Evolutionary conservation across 768 basidiomycete species (phyloP).

Genomic region (Suillus clintonianus): DNA sequence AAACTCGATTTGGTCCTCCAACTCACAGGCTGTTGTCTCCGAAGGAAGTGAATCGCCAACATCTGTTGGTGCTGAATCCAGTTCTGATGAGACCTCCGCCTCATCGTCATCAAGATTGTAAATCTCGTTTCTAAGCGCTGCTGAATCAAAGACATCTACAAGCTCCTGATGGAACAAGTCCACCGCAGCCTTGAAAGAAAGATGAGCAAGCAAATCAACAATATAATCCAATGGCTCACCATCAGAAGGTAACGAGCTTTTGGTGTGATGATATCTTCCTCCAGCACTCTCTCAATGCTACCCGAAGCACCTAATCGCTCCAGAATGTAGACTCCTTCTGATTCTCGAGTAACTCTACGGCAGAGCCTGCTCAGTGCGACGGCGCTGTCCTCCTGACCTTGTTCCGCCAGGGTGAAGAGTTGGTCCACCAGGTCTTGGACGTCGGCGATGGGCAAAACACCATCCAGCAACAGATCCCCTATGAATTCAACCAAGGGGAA

Average conservation of each 20-base stretch:
- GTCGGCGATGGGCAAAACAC: constrained; percentile 19
- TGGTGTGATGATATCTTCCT: constrained; percentile 18
- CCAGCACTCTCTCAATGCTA: constrained; percentile 15
- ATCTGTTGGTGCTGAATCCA: background rate
- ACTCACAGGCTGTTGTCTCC: background rate
- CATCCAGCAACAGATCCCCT: constrained; percentile 24
- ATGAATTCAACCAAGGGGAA: constrained; percentile 14
- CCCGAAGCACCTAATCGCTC: constrained; percentile 13
- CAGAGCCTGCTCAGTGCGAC: constrained; percentile 22
- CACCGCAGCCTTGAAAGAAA: constrained; percentile 17
- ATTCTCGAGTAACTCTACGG: constrained; percentile 14
- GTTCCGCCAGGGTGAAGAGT: constrained; percentile 13
- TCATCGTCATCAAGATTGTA: constrained; percentile 15
- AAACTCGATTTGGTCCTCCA: background rate
- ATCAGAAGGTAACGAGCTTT: constrained; percentile 24
- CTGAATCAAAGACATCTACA: constrained; percentile 24
- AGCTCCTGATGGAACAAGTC: constrained; percentile 20
- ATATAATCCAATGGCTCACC: constrained; percentile 11
- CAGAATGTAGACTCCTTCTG: constrained; percentile 21
- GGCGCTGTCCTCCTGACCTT: constrained; percentile 12
- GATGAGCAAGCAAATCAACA: background rate
- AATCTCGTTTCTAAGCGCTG: constrained; percentile 16
- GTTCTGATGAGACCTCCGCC: background rate
- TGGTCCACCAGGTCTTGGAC: constrained; percentile 18
- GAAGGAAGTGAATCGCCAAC: background rate